phyloP scores from a whole-genome alignment of 768 basidiomycete genomes.

The Rhizopogon salebrosus region DNA sequence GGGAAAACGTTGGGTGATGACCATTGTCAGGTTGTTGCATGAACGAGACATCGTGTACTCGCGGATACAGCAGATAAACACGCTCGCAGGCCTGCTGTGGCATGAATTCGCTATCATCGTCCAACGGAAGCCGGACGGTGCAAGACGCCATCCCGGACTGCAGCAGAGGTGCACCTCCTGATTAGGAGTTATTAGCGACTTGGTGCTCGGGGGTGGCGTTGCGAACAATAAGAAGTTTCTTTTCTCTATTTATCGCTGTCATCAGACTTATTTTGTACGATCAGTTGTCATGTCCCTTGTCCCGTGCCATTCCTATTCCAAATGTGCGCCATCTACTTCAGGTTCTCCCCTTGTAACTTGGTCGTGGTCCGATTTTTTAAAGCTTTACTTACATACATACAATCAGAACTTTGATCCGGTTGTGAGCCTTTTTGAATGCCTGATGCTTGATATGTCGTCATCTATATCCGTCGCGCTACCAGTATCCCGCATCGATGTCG shows the following conservation, averaged over 20 bases:
- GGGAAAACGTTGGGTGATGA: slow-evolving; percentile 22
- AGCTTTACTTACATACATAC: neutral
- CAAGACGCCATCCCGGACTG: neutral
- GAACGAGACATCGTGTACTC: neutral
- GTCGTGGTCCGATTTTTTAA: neutral
- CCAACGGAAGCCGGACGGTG: neutral
- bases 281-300: neutral
- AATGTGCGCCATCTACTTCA: neutral
- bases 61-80: neutral
- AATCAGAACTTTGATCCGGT: neutral
- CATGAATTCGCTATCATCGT: neutral
- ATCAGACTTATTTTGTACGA: neutral
- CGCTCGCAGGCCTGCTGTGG: neutral
- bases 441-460: neutral
- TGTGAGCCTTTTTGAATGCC: neutral
- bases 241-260: neutral
- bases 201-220: neutral
- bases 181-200: neutral
- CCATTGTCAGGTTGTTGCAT: neutral
- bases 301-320: neutral
- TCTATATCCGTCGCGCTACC: neutral
- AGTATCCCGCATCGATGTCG: neutral
- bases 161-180: neutral
- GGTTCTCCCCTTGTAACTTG: neutral
- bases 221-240: neutral